These are phyloP conservation scores for Clarkia xantiana DNA, from an alignment of 345 rosid genomes.

Conservation along the genomic window DNA sequence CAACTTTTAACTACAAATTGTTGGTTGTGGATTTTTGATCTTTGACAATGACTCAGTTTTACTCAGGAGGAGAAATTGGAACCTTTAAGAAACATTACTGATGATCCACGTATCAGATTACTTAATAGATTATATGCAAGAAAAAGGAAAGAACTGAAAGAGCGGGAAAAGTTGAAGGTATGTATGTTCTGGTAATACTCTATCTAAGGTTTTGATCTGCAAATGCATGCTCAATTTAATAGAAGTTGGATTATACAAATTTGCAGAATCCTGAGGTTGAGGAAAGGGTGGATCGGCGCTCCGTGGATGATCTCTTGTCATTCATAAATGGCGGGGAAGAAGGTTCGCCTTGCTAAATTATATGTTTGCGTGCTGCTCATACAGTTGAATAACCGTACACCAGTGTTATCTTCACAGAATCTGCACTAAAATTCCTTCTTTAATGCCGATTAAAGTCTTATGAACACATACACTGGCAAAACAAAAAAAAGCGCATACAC, in stretches of 20 bases:
- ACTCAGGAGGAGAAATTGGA: constrained; percentile 82
- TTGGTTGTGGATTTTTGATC: not conserved
- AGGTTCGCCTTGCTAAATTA: constrained; percentile 23
- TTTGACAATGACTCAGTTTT: constrained; percentile 4
- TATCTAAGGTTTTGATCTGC: not conserved
- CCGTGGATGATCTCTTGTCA: constrained; percentile 77
- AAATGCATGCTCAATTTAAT: not conserved
- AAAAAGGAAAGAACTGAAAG: constrained; percentile 75
- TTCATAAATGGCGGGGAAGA: constrained; percentile 62
- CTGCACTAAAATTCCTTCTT: no score
- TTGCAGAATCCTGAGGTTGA: constrained; percentile 55
- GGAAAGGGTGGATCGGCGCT: constrained; percentile 60
- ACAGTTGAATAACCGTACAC: no score
- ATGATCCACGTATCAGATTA: constrained; percentile 80
- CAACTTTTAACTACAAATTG: not conserved
- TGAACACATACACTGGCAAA: no score
- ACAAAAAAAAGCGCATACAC: no score
- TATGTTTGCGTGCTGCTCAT: no score
- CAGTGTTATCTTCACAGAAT: no score
- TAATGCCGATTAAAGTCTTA: no score
- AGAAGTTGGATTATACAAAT: constrained; percentile 2
- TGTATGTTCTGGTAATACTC: no score
- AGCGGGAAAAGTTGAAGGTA: constrained; percentile 67
- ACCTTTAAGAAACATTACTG: constrained; percentile 64
- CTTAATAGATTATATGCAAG: constrained; percentile 70